These are phyloP conservation scores for Magnusiomyces ingens DNA, from an alignment of 1,139 yeast species.

Conservation along the genomic window DNA sequence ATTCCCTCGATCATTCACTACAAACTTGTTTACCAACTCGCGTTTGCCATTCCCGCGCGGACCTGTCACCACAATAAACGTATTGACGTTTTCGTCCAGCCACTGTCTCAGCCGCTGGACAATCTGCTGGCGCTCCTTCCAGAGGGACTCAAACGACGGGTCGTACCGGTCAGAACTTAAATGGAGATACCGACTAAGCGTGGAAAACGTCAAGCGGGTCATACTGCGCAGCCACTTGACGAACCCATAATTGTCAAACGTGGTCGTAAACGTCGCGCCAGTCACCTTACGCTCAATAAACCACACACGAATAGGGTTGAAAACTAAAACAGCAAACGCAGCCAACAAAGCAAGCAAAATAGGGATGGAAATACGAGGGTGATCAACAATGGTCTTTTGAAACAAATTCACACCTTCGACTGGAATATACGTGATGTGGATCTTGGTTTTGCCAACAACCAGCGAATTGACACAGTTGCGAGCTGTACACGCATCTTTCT, in stretches of 20 bases:
- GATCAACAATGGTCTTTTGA: slow-evolving; percentile 37
- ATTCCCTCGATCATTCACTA: slow-evolving; percentile 50
- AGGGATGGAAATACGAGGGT: slow-evolving; percentile 76
- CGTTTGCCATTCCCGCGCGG: slow-evolving; percentile 93
- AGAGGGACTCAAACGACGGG: slow-evolving; percentile 39
- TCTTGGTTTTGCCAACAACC: slow-evolving; percentile 43
- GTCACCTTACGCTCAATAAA: slow-evolving; percentile 64
- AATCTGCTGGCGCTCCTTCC: slow-evolving; percentile 67
- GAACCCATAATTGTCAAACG: slow-evolving; percentile 9
- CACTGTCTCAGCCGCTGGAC: slow-evolving; percentile 66
- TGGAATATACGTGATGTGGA: slow-evolving; percentile 71
- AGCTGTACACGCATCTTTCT: slow-evolving; percentile 75
- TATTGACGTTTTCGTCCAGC: slow-evolving; percentile 71
- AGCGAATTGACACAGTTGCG: slow-evolving; percentile 84
- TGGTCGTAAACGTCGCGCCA: background rate
- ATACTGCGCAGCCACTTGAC: slow-evolving; percentile 7
- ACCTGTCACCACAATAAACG: slow-evolving; percentile 84
- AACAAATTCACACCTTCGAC: slow-evolving; percentile 33
- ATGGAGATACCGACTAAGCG: slow-evolving; percentile 9
- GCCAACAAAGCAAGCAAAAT: slow-evolving; percentile 56
- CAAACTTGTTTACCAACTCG: slow-evolving; percentile 67
- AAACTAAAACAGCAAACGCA: slow-evolving; percentile 72
- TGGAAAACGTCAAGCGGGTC: slow-evolving; percentile 6
- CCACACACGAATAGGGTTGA: slow-evolving; percentile 88
- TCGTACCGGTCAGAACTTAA: background rate